Evolutionary conservation across 305 asterid genomes (phyloP), one percentile per base, ranked within the genome.

Genomic region (Monarda citriodora): DNA sequence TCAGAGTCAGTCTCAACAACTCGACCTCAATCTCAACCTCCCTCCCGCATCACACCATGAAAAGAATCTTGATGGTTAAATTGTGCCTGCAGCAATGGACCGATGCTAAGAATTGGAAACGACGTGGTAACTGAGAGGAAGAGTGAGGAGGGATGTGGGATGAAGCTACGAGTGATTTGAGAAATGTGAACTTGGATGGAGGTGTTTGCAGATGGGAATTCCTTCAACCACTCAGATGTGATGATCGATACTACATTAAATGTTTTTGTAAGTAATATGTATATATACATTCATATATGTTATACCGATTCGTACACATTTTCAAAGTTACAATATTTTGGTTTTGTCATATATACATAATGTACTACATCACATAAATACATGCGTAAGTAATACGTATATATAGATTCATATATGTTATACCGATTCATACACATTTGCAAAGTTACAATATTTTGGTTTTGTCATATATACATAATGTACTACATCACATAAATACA

Each of bases 181-280:
- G 77, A 65, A 92, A 86, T 58, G 67, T 68, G 72, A 77, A 77
- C 53, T 66, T 77, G 54, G 92, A 86, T 23, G 85, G 81, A 64
- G 86, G 40, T 78, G 97, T 95, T 63, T 89, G 74, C 93, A 86
- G 68, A 66, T 89, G 74, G 95, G 97, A 58, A 86, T 82, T 76
- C 75, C 82, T 69, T 68, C 95, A 36, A 76, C 77, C 18, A 57
- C 71, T 23, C 65, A 75, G 29, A 53, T 38, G 62, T 67, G 56
- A 40, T 44, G 67, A 56, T 32, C 45, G 45, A 12, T 37, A 8
- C 12, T 46, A 46, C 51, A 18, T 7, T 46, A 46, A 45, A n/a
- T n/a, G 13, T 29, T 52, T 15, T 32, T 62, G 64, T 56, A 56
- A 60, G 12, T 68, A 31, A 58, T 58, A 58, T 38, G 51, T 51